phyloP scores from a whole-genome alignment of 345 rosid genomes.

The Nasturtium officinale region DNA sequence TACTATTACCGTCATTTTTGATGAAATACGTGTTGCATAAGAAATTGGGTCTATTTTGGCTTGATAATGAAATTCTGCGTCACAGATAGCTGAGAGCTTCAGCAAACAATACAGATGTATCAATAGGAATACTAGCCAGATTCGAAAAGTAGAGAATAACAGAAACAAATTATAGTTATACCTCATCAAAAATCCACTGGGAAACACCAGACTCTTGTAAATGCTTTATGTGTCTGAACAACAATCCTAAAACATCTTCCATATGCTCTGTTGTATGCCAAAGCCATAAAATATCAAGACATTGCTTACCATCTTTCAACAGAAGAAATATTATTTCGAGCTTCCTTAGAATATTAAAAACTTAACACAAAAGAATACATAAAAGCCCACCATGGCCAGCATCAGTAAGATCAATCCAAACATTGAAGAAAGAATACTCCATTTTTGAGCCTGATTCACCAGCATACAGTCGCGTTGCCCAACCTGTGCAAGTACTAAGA shows the following conservation, averaged over 20 bases:
- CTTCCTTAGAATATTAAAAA: no score
- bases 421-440: conserved; percentile 77
- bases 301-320: no score
- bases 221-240: conserved; percentile 69
- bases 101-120: conserved; percentile 42
- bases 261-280: conserved; percentile 23
- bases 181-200: conserved; percentile 95
- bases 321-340: no score
- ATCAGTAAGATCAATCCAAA: conserved; percentile 72
- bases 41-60: conserved; percentile 64
- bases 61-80: conserved; percentile 77
- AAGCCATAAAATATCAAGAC: no score
- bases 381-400: conserved; percentile 81
- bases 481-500: conserved; percentile 55
- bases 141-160: no score
- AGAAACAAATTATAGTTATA: no score
- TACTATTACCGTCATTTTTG: conserved; percentile 62
- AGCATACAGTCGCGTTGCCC: conserved; percentile 76
- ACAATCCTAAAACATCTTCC: conserved; percentile 70
- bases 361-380: no score
- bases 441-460: conserved; percentile 59
- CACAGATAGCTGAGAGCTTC: conserved; percentile 80
- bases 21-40: conserved; percentile 53
- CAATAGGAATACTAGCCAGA: neutral
- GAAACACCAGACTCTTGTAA: conserved; percentile 72